phyloP scores from a whole-genome alignment of 495 filamentous ascomycete genomes.

The Podospora bellae-mahoneyi region DNA sequence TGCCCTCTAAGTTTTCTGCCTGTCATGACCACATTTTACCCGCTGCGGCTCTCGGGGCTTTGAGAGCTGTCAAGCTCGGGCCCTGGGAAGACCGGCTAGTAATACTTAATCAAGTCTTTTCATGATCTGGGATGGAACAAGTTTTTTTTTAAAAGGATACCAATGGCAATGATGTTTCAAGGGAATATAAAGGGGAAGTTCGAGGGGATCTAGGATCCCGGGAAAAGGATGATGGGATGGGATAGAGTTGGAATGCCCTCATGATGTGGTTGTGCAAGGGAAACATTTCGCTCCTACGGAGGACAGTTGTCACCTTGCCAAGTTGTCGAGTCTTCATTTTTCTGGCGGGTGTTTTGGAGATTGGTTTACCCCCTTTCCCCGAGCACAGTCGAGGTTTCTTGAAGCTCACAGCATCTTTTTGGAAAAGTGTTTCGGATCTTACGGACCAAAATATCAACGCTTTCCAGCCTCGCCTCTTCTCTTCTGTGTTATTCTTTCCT shows the following conservation, averaged over 20 bases:
- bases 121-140: slow-evolving; percentile 6
- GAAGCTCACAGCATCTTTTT: slow-evolving; percentile 5
- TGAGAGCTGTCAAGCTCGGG: neutral
- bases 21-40: slow-evolving; percentile 6
- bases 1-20: slow-evolving; percentile 61
- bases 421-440: slow-evolving; percentile 14
- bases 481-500: slow-evolving; percentile 9
- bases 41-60: neutral
- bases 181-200: neutral
- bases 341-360: slow-evolving; percentile 11
- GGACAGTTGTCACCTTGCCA: neutral
- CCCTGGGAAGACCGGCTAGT: neutral
- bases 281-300: slow-evolving; percentile 4
- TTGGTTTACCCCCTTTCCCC: neutral
- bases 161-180: neutral
- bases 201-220: neutral
- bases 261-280: slow-evolving; percentile 2
- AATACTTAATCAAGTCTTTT: slow-evolving; percentile 9
- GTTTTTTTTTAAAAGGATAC: neutral
- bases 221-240: neutral
- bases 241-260: neutral
- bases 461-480: slow-evolving; percentile 9
- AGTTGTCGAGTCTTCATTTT: slow-evolving; percentile 12
- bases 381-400: neutral
- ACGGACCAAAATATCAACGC: slow-evolving; percentile 17